These are phyloP conservation scores for Lachnellula cervina DNA, from an alignment of 2,329 filamentous ascomycete genomes.

Conservation along the genomic window DNA sequence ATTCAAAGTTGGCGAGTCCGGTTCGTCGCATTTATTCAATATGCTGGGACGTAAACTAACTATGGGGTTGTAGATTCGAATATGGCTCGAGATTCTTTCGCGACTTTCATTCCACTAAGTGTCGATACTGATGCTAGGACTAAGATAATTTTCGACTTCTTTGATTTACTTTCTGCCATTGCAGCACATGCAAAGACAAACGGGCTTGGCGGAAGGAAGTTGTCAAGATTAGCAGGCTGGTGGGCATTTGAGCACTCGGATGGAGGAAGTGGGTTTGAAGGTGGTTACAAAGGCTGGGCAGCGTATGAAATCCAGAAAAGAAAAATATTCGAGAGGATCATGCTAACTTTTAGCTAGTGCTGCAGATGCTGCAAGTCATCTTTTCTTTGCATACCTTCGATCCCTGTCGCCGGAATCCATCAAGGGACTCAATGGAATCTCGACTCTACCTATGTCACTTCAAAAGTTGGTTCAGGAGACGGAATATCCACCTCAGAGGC, in stretches of 20 bases:
- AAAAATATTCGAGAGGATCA: neutral
- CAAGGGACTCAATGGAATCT: slow-evolving; percentile 70
- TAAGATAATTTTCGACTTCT: slow-evolving; percentile 92
- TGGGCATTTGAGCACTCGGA: slow-evolving; percentile 96
- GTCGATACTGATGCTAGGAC: slow-evolving; percentile 81
- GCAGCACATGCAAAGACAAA: slow-evolving; percentile 92
- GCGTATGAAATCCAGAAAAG: slow-evolving; percentile 47
- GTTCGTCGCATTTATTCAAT: slow-evolving; percentile 44
- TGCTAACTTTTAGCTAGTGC: slow-evolving; percentile 49
- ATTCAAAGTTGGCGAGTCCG: slow-evolving; percentile 90
- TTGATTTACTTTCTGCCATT: slow-evolving; percentile 84
- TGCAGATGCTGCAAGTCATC: slow-evolving; percentile 90
- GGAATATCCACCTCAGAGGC: slow-evolving; percentile 83
- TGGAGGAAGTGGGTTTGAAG: slow-evolving; percentile 85
- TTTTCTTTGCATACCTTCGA: slow-evolving; percentile 96
- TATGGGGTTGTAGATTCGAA: slow-evolving; percentile 64
- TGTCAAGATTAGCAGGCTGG: slow-evolving; percentile 94
- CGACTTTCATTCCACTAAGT: slow-evolving; percentile 91
- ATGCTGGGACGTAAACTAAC: slow-evolving; percentile 3
- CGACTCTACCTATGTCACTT: slow-evolving; percentile 80
- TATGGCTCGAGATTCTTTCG: slow-evolving; percentile 87
- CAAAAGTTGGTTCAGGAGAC: slow-evolving; percentile 88
- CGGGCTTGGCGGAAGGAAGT: slow-evolving; percentile 85
- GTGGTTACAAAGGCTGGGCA: slow-evolving; percentile 85
- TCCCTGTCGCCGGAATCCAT: slow-evolving; percentile 76